Evolutionary conservation across 2,329 filamentous ascomycete species (phyloP).

Genomic region (Didymella lethalis): DNA sequence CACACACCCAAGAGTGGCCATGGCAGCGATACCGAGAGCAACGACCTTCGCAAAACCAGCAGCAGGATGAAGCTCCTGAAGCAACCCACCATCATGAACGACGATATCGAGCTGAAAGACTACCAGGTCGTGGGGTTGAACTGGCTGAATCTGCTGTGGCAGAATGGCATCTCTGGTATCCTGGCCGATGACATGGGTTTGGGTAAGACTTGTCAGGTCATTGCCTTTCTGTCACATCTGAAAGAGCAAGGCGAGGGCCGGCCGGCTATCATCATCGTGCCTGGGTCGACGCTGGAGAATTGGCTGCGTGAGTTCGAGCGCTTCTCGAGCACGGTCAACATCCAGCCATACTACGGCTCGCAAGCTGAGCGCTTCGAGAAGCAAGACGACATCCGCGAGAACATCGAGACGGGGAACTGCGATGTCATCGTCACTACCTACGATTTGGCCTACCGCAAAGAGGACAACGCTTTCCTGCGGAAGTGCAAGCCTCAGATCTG

Average conservation of each 20-base stretch:
- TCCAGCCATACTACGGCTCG: slow-evolving; percentile 76
- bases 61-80: slow-evolving; percentile 58
- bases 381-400: slow-evolving; percentile 70
- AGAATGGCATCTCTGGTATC: slow-evolving; percentile 82
- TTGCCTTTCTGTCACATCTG: slow-evolving; percentile 86
- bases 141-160: slow-evolving; percentile 87
- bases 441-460: slow-evolving; percentile 66
- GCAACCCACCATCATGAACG: slow-evolving; percentile 80
- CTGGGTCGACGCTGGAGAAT: slow-evolving; percentile 92
- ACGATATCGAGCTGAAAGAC: slow-evolving; percentile 81
- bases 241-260: slow-evolving; percentile 73
- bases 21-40: slow-evolving; percentile 57
- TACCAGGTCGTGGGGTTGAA: slow-evolving; percentile 96
- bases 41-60: slow-evolving; percentile 50
- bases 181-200: slow-evolving; percentile 95
- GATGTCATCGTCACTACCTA: slow-evolving; percentile 78
- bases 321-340: slow-evolving; percentile 79
- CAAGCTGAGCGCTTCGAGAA: slow-evolving; percentile 73
- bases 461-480: slow-evolving; percentile 70
- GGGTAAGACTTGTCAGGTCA: slow-evolving; percentile 97
- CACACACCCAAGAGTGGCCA: slow-evolving; percentile 63
- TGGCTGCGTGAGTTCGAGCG: slow-evolving; percentile 90
- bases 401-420: slow-evolving; percentile 63
- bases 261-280: slow-evolving; percentile 86
- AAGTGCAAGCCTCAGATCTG: slow-evolving; percentile 64